These are phyloP conservation scores for Sporisorium scitamineum DNA, from an alignment of 1,284 basidiomycete genomes.

Conservation along the genomic window DNA sequence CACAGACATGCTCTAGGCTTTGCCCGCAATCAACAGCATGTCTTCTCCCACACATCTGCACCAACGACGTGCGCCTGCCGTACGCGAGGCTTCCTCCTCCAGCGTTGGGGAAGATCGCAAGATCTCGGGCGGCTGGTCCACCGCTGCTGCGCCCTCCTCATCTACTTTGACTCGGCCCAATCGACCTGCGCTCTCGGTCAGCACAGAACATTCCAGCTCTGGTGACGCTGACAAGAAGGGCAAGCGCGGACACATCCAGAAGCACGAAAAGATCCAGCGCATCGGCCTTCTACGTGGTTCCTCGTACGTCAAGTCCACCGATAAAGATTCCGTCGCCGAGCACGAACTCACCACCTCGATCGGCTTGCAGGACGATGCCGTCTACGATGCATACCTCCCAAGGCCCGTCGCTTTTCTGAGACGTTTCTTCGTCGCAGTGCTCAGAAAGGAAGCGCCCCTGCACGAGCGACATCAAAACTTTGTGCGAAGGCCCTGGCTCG, in stretches of 20 bases:
- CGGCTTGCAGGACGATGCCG: slow-evolving; percentile 49
- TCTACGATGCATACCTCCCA: slow-evolving; percentile 59
- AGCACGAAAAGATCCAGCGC: slow-evolving; percentile 45
- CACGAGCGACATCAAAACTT: slow-evolving; percentile 51
- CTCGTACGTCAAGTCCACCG: slow-evolving; percentile 35
- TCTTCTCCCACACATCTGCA: slow-evolving; percentile 17
- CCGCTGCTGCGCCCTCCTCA: not conserved
- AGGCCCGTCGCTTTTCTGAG: slow-evolving; percentile 46
- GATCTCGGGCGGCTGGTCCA: slow-evolving; percentile 35
- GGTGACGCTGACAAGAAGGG: slow-evolving; percentile 4
- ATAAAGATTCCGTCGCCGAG: slow-evolving; percentile 26
- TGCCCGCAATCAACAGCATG: slow-evolving; percentile 5
- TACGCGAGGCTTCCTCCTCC: slow-evolving; percentile 33
- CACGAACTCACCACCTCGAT: slow-evolving; percentile 55
- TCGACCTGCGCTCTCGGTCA: slow-evolving; percentile 18
- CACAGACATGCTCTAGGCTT: slow-evolving; percentile 13
- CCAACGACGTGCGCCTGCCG: slow-evolving; percentile 32
- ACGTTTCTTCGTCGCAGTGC: slow-evolving; percentile 36
- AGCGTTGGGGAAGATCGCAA: slow-evolving; percentile 51
- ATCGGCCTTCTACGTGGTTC: slow-evolving; percentile 52
- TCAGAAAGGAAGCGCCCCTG: slow-evolving; percentile 42
- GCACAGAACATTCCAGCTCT: not conserved
- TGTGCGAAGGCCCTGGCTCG: slow-evolving; percentile 74
- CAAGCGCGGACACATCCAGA: slow-evolving; percentile 41
- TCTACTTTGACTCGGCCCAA: not conserved